Conservation (phyloP, 306 rosid genomes). For the Myrica gale region DNA sequence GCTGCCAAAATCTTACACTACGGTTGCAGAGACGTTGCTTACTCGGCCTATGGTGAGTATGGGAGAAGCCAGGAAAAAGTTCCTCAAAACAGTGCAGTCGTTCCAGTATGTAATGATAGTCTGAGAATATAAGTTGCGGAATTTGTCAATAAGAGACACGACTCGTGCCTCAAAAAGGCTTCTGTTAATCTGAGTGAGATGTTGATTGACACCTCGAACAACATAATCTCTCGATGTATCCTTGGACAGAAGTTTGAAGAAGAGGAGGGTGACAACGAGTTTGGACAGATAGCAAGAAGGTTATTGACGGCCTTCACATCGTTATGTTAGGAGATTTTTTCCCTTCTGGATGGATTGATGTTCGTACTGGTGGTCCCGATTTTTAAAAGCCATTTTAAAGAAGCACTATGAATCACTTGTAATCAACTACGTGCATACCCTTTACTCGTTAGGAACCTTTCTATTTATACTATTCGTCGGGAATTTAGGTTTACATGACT, state of each 20-base stretch:
- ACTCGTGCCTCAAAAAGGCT: not conserved
- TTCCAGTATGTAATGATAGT: slow-evolving; percentile 20
- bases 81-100: slow-evolving; percentile 1
- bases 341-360: too few relatives aligned
- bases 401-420: too few relatives aligned
- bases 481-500: too few relatives aligned
- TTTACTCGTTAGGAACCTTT: too few relatives aligned
- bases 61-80: too few relatives aligned
- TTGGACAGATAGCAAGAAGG: not conserved
- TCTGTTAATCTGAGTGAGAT: slow-evolving; percentile 14
- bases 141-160: not conserved
- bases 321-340: too few relatives aligned
- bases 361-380: too few relatives aligned
- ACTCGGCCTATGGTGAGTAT: slow-evolving; percentile 31
- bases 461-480: too few relatives aligned
- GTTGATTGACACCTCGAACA: not conserved
- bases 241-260: slow-evolving; percentile 12
- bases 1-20: slow-evolving; percentile 29
- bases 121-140: slow-evolving; percentile 10
- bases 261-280: slow-evolving; percentile 5
- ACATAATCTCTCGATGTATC: slow-evolving; percentile 1
- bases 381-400: too few relatives aligned
- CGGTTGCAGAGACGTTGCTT: slow-evolving; percentile 24
- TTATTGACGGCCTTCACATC: not conserved
- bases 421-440: too few relatives aligned